A percentile compares a stretch with the other conserved stretches of the same genome.
These are phyloP conservation scores for Colletotrichum agaves DNA, from an alignment of 2,329 filamentous ascomycete species.

Conservation along the genomic window DNA sequence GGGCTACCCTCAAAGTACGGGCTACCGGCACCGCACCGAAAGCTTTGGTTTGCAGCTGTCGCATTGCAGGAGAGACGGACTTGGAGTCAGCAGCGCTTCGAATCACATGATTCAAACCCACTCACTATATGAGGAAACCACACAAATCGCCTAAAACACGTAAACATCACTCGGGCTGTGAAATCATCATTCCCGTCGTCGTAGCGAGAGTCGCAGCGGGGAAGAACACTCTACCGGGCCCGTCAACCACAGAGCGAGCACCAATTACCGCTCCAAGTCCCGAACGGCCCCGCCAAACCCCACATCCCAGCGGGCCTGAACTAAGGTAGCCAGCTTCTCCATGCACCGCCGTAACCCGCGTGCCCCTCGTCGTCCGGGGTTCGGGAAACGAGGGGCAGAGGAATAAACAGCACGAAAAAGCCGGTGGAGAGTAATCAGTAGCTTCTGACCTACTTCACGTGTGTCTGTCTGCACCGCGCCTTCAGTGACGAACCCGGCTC, in stretches of 20 bases:
- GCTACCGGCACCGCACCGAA: too few species aligned
- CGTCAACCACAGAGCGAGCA: neutral
- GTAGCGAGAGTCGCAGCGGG: neutral
- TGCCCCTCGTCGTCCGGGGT: constrained; percentile 36
- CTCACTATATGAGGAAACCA: neutral
- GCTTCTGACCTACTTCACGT: too few species aligned
- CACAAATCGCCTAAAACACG: neutral
- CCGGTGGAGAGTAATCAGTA: too few species aligned
- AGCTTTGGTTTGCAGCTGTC: too few species aligned
- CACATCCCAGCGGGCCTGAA: constrained; percentile 13
- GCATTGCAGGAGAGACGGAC: too few species aligned
- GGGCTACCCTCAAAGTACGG: too few species aligned
- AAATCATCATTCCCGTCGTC: constrained; percentile 20
- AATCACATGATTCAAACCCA: neutral
- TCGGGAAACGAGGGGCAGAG: constrained; percentile 31
- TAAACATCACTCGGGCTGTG: constrained; percentile 4
- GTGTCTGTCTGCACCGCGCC: too few species aligned
- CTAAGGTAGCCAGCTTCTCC: constrained; percentile 11
- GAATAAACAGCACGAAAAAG: neutral
- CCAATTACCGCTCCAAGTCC: constrained; percentile 37
- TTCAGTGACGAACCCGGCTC: constrained; percentile 2
- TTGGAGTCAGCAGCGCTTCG: too few species aligned
- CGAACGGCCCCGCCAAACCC: constrained; percentile 29
- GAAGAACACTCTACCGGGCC: constrained; percentile 35
- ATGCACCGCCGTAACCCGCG: constrained; percentile 8